Percentiles rank a stretch among this genome's conserved stretches.
These are phyloP conservation scores for Sporothrix protearum DNA, from an alignment of 2,329 filamentous ascomycete genomes.

Conservation along the genomic window DNA sequence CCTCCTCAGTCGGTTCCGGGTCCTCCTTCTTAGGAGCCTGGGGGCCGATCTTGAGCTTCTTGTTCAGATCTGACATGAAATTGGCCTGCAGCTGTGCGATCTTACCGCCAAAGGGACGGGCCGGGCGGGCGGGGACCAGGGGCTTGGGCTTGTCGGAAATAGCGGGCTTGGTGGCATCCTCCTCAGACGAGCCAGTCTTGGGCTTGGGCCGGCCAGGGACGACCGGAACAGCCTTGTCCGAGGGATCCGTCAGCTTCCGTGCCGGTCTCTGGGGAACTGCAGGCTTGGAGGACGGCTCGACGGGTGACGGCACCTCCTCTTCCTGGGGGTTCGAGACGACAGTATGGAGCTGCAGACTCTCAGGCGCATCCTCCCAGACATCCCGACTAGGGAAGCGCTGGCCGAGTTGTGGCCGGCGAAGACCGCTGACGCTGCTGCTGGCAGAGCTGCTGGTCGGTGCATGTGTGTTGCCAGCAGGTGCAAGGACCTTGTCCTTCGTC, in stretches of 20 bases:
- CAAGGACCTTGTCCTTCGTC: conserved; percentile 40
- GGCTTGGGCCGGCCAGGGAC: conserved; percentile 54
- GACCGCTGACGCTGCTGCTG: conserved; percentile 32
- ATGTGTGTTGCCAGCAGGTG: neutral
- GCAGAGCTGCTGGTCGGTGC: neutral
- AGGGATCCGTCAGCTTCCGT: conserved; percentile 41
- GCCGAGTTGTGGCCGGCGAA: conserved; percentile 48
- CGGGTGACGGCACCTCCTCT: conserved; percentile 44
- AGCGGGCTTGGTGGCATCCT: conserved; percentile 32
- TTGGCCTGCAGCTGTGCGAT: conserved; percentile 87
- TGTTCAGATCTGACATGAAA: conserved; percentile 91
- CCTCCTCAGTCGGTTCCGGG: conserved; percentile 49
- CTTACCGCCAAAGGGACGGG: conserved; percentile 74
- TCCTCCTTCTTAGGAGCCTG: conserved; percentile 69
- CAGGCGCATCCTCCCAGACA: conserved; percentile 91
- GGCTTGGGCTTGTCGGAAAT: conserved; percentile 22
- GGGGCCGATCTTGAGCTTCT: conserved; percentile 81
- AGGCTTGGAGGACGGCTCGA: conserved; percentile 50
- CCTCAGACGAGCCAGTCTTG: conserved; percentile 40
- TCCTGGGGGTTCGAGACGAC: conserved; percentile 60
- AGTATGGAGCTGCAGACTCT: conserved; percentile 74
- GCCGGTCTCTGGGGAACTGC: conserved; percentile 55
- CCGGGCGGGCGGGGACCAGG: conserved; percentile 30
- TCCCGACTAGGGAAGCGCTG: conserved; percentile 86
- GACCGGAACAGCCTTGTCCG: conserved; percentile 40